Conservation (phyloP, 441 rosid species). For the Brassica balearica region DNA sequence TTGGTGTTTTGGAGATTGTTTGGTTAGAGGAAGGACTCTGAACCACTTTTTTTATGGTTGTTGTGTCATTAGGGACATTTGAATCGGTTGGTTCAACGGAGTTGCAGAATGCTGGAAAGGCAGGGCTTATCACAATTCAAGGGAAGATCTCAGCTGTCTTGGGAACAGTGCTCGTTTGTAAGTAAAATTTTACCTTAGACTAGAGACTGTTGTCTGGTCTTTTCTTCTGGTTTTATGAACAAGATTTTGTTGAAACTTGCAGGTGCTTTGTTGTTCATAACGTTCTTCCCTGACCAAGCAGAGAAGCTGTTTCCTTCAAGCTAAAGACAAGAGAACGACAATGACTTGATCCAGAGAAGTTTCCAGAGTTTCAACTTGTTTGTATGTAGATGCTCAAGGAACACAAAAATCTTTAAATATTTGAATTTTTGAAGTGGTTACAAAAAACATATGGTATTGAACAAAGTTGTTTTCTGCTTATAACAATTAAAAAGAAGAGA, state of each 20-base stretch:
- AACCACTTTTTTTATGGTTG: not conserved
- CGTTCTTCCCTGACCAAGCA: constrained; percentile 93
- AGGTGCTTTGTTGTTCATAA: constrained; percentile 88
- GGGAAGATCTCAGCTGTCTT: constrained; percentile 95
- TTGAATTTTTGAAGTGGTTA: constrained; percentile 4
- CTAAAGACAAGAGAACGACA: constrained; percentile 42
- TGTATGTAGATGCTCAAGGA: constrained; percentile 31
- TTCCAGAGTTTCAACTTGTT: constrained; percentile 38
- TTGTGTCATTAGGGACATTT: constrained; percentile 62
- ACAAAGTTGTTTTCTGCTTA: constrained; percentile 37
- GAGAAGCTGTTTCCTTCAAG: constrained; percentile 71
- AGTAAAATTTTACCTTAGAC: constrained; percentile 39
- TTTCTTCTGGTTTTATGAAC: constrained; percentile 7
- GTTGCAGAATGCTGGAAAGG: constrained; percentile 90
- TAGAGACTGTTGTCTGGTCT: not conserved
- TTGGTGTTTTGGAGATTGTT: constrained; percentile 3
- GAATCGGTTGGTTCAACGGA: constrained; percentile 76
- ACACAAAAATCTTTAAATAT: not conserved
- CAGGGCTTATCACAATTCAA: constrained; percentile 86
- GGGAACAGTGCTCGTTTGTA: constrained; percentile 94
- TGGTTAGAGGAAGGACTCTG: not conserved
- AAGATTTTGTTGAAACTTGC: constrained; percentile 20
- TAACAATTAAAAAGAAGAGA: too few species aligned
- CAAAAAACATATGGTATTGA: constrained; percentile 24
- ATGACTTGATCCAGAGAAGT: constrained; percentile 11